These are phyloP conservation scores for Marasmius oreades DNA, from an alignment of 1,284 basidiomycete genomes.

Conservation along the genomic window DNA sequence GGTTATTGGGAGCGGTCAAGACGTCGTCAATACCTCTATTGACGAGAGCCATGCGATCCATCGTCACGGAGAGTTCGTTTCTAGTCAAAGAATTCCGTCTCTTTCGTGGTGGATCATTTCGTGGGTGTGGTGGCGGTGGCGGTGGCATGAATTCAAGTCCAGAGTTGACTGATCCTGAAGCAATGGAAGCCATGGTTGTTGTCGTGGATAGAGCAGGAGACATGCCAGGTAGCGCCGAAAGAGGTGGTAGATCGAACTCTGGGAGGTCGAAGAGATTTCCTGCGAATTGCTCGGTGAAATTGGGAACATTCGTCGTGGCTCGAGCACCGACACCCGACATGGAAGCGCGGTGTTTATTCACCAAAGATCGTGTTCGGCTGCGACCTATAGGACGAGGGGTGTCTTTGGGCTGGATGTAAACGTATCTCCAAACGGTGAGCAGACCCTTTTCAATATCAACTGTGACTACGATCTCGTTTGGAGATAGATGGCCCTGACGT, in stretches of 20 bases:
- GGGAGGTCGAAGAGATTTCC: slow-evolving; percentile 31
- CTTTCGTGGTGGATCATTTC: slow-evolving; percentile 28
- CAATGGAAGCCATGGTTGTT: slow-evolving; percentile 50
- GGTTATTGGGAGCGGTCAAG: slow-evolving; percentile 45
- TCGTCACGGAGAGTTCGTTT: slow-evolving; percentile 56
- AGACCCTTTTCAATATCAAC: slow-evolving; percentile 47
- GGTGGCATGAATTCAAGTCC: background rate
- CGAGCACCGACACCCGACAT: slow-evolving; percentile 23
- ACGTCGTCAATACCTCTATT: slow-evolving; percentile 33
- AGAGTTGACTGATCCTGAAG: slow-evolving; percentile 28
- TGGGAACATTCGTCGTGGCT: slow-evolving; percentile 31
- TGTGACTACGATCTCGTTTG: slow-evolving; percentile 53
- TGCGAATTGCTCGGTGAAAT: slow-evolving; percentile 28
- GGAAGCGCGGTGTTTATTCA: slow-evolving; percentile 18
- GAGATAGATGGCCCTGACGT: slow-evolving; percentile 37
- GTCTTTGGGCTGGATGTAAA: slow-evolving; percentile 56
- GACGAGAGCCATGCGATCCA: slow-evolving; percentile 63
- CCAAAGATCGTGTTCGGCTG: slow-evolving; percentile 8
- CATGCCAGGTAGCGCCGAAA: slow-evolving; percentile 41
- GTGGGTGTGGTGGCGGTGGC: background rate
- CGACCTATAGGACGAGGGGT: slow-evolving; percentile 32
- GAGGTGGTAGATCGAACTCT: slow-evolving; percentile 31
- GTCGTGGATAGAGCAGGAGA: slow-evolving; percentile 42
- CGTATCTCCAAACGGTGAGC: slow-evolving; percentile 70
- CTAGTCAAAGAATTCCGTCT: slow-evolving; percentile 45